Percentiles rank a stretch among this genome's conserved stretches.
Conservation (phyloP, 495 filamentous ascomycete genomes). For the Xylaria sp. region DNA sequence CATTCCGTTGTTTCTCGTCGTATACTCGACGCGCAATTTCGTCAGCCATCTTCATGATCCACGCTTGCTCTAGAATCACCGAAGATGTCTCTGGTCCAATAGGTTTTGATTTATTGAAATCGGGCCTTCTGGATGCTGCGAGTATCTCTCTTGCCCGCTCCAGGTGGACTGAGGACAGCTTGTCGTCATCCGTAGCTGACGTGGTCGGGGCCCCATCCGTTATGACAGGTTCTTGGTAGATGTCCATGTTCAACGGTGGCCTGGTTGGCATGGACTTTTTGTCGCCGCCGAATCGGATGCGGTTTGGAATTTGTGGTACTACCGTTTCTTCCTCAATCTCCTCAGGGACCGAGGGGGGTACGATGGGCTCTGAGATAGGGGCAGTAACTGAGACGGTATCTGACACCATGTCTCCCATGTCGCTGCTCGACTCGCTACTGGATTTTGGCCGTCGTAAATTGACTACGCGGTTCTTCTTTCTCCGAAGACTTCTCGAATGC, state of each 20-base stretch:
- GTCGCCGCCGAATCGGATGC: constrained; percentile 47
- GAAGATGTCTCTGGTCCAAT: constrained; percentile 50
- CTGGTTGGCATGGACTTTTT: constrained; percentile 37
- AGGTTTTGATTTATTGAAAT: constrained; percentile 41
- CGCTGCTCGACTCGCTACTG: constrained; percentile 60
- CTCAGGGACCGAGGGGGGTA: constrained; percentile 53
- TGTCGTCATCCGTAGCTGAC: constrained; percentile 29
- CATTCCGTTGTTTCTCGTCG: constrained; percentile 64
- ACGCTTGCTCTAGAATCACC: constrained; percentile 79
- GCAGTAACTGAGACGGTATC: constrained; percentile 46
- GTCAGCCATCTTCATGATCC: constrained; percentile 88
- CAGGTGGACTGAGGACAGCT: constrained; percentile 29
- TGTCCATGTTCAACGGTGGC: constrained; percentile 40
- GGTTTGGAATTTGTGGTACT: constrained; percentile 52
- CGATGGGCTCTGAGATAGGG: constrained; percentile 59
- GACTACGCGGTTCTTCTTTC: constrained; percentile 92
- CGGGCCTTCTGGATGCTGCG: constrained; percentile 42
- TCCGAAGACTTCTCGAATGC: constrained; percentile 71
- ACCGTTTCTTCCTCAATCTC: constrained; percentile 63
- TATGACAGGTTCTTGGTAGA: constrained; percentile 31
- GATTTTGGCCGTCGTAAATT: constrained; percentile 76
- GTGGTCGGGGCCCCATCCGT: constrained; percentile 23
- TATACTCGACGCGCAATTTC: constrained; percentile 88
- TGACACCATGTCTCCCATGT: constrained; percentile 46
- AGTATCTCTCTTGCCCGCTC: constrained; percentile 46